Evolutionary conservation across 2,329 filamentous ascomycete species (phyloP), one percentile per base, ranked within the genome.

Genomic region (Cryphonectria carpinicola): DNA sequence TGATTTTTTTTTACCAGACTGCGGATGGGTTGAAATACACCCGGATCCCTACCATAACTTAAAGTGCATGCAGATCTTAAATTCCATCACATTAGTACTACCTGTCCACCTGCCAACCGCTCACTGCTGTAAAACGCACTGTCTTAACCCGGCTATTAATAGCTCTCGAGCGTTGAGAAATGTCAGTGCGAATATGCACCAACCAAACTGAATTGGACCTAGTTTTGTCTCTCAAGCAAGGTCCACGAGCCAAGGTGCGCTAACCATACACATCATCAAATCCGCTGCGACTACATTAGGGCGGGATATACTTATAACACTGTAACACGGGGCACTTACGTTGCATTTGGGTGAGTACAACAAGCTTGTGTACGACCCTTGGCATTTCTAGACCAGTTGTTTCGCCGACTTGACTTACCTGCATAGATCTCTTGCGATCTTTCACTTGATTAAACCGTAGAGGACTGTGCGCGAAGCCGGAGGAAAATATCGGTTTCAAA

Each of bases 171-270:
- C 46, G 22, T 49, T 49, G 46, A 11, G 46, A n/a, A 49, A n/a
- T 49, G 46, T n/a, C 46, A 49, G 46, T n/a, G 46, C 46, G 46
- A 49, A 49, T n/a, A 49, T 49, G 46, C 46, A 49, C 46, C 46
- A 49, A 7, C 46, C 46, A 49, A 49, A n/a, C 22, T 49, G 46
- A 7, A 49, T 49, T n/a, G 22, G 46, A 49, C 3, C 22, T 49
- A 49, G 46, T 49, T 49, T 49, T 49, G 46, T n/a, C 46, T 5
- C 46, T 11, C 46, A n/a, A 22, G 17, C 19, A n/a, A 19, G 46
- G 46, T n/a, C 46, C 22, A 49, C 11, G 8, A 49, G 46, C 46
- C 19, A 49, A 49, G 46, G 22, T 49, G 22, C 46, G 46, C 46
- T 49, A 49, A 49, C 22, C 46, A n/a, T 8, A n/a, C 8, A 39